Evolutionary conservation across 2,329 filamentous ascomycete species (phyloP), one percentile per base, ranked within the genome.

Genomic region (Hymenoscyphus repandus): DNA sequence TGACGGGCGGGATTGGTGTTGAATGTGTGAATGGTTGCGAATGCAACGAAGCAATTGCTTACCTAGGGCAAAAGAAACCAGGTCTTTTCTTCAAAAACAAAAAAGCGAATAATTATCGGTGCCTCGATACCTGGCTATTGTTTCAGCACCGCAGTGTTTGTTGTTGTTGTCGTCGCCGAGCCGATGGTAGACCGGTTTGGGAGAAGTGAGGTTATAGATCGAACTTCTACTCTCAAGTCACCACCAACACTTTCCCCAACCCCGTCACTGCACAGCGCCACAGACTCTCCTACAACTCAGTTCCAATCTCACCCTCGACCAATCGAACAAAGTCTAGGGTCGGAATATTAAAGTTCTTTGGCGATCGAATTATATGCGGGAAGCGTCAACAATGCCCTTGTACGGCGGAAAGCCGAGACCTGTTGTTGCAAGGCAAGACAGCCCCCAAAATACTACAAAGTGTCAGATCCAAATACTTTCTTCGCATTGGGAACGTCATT

Each of bases 381-480:
- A 41, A 33, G 45, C 12, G 22, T 12, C 22, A 41, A 47, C 15
- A 47, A 47, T 41, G 27, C 37, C 18, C 18, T 43, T 13, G 11
- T 43, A 12, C 22, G 45, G 20, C n/a, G 22, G 20, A 36, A 47
- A 27, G 22, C 45, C n/a, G 36, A 41, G 27, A 15, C 22, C 27
- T 40, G 20, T 31, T 40, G 20, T 31, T 15, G 37, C n/a, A 22
- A 30, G 39, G 18, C 50, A 49, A 53, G 45, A 40, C 53, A 55
- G 50, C 33, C 20, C 41, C 42, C 41, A 30, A 37, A 52, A 48
- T 56, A 63, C 59, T 64, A 50, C 48, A 49, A 50, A 54, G 40
- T 45, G 62, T 65, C 53, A 64, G 62, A 59, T 31, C 39, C 52
- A 54, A 38, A 48, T 44, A 48, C 47, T 33, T 37, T 27, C 32